A percentile compares a stretch with the other conserved stretches of the same genome.
These are phyloP conservation scores for Botrytis medusae DNA, from an alignment of 2,329 filamentous ascomycete genomes.

Conservation along the genomic window DNA sequence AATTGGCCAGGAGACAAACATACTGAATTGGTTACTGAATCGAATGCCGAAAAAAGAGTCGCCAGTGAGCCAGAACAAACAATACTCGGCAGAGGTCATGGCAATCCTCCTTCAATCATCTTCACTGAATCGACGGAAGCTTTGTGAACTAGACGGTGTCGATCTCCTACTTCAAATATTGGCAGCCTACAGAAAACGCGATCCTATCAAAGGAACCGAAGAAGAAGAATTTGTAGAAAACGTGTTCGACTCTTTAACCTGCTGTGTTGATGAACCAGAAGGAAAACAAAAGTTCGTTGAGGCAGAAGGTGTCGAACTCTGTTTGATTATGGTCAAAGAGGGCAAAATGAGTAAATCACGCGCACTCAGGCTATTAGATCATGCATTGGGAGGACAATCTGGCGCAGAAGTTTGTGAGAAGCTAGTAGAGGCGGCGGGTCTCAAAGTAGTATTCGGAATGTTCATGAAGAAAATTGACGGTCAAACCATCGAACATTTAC, in stretches of 20 bases:
- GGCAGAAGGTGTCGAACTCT: conserved; percentile 88
- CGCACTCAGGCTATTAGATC: conserved; percentile 79
- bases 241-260: conserved; percentile 82
- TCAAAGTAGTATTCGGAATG: conserved; percentile 81
- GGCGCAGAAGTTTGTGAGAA: conserved; percentile 67
- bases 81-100: conserved; percentile 89
- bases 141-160: conserved; percentile 68
- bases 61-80: conserved; percentile 82
- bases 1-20: conserved; percentile 65
- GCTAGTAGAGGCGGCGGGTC: conserved; percentile 77
- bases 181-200: conserved; percentile 79
- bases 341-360: conserved; percentile 79
- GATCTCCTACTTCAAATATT: conserved; percentile 81
- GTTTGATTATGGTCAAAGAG: conserved; percentile 87
- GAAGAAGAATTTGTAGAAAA: conserved; percentile 97
- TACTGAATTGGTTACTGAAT: conserved; percentile 75
- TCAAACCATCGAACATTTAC: conserved; percentile 71
- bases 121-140: conserved; percentile 58
- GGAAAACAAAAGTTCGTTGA: conserved; percentile 83
- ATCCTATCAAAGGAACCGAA: conserved; percentile 80
- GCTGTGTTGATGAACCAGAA: conserved; percentile 69
- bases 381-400: conserved; percentile 64
- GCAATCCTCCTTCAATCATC: conserved; percentile 85
- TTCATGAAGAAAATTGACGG: conserved; percentile 81
- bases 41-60: conserved; percentile 70